Evolutionary conservation across 768 basidiomycete species (phyloP), one percentile per base, ranked within the genome.

Genomic region (Gautieria morchelliformis): DNA sequence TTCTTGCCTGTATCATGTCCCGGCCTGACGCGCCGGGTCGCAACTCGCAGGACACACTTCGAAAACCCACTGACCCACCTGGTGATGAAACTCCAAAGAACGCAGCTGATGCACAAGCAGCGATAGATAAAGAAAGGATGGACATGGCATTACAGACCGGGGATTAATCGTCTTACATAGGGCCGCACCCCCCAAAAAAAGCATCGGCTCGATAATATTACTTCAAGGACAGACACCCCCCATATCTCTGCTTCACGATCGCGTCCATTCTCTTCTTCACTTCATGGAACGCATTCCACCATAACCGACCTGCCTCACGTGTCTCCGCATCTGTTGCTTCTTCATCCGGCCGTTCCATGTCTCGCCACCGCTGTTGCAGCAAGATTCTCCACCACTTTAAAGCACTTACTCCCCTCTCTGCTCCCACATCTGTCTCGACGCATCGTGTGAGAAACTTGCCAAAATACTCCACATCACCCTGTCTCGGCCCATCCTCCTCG

Each of bases 301-400:
- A 94, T 40, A 80, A 80, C 65, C 74, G 74, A 2, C 83, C 89
- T 5, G 60, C 63, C 61, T 61, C 59, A 67, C 57, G 54, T 50
- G 67, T 64, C 27, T 65, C 65, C 33, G 63, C 60, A 4, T 68
- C 69, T 42, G 72, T 68, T 22, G 68, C 69, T 42, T 73, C 75
- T 33, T 70, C n/a, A n/a, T n/a, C n/a, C n/a, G n/a, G n/a, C n/a
- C 70, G 63, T 68, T 88, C 85, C 55, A 78, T 78, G 4, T 72
- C n/a, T n/a, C n/a, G n/a, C n/a, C n/a, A n/a, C n/a, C 79, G 69
- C 59, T 83, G 71, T 63, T 85, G 72, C 63, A 91, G 67, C 27
- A 93, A 66, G 33, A 85, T 75, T 61, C 82, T 68, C 93, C 91
- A 93, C 88, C 87, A 94, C 64, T 79, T 84, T 75, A 90, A 74